Evolutionary conservation across 2,329 filamentous ascomycete genomes (phyloP).

Genomic region (Huntiella savannae): DNA sequence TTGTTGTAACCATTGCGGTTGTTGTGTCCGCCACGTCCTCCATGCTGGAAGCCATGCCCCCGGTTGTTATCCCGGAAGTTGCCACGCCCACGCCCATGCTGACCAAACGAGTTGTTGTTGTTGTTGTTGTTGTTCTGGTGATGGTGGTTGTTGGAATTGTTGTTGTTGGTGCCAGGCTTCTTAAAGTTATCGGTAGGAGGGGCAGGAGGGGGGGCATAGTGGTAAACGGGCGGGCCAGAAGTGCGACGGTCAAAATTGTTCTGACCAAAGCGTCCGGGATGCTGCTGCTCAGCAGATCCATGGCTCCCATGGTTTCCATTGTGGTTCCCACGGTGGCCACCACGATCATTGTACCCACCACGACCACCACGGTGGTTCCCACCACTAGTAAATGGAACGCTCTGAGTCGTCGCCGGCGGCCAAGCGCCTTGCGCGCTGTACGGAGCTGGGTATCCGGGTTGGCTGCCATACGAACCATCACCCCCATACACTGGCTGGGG

Average conservation of each 20-base stretch:
- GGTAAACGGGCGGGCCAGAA: slow-evolving; percentile 17
- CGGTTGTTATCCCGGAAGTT: slow-evolving; percentile 17
- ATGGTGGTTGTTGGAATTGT: slow-evolving; percentile 16
- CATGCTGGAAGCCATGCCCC: slow-evolving; percentile 16
- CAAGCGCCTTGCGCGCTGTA: slow-evolving; percentile 21
- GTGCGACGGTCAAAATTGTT: slow-evolving; percentile 8
- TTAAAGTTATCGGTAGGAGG: slow-evolving; percentile 15
- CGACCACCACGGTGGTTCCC: slow-evolving; percentile 2
- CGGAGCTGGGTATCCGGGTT: slow-evolving; percentile 17
- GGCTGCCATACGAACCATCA: slow-evolving; percentile 19
- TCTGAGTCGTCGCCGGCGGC: slow-evolving; percentile 20
- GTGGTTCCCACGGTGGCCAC: slow-evolving; percentile 15
- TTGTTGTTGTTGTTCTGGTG: slow-evolving; percentile 12
- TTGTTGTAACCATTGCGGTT: slow-evolving; percentile 23
- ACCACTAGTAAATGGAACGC: slow-evolving; percentile 10
- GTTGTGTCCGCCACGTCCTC: slow-evolving; percentile 28
- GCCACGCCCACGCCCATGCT: slow-evolving; percentile 19
- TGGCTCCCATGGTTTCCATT: slow-evolving; percentile 14
- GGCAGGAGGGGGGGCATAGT: slow-evolving; percentile 23
- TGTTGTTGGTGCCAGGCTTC: background rate
- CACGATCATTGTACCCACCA: slow-evolving; percentile 26
- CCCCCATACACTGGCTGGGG: slow-evolving; percentile 27
- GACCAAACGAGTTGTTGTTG: slow-evolving; percentile 14
- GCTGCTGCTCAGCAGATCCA: slow-evolving; percentile 8
- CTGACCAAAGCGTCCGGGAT: slow-evolving; percentile 8